Base-by-base conservation (phyloP, 441 rosid species). In the Pelargonium australe region DNA sequence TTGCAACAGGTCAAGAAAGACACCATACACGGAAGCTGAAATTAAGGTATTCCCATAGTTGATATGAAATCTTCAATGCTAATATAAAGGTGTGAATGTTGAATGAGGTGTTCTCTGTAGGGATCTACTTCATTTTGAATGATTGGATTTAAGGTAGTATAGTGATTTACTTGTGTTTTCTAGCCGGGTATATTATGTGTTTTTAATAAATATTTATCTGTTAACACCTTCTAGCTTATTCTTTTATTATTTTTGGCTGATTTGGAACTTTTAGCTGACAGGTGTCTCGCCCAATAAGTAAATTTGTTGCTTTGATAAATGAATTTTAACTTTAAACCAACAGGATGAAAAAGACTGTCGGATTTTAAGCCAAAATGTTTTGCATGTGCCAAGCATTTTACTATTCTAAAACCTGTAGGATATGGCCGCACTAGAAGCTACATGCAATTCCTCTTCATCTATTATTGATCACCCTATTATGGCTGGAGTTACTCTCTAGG, bases 11-110 rank as follows among this genome's bases (percentile, higher is more conserved):
- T 84, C 79, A 31, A 80, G 99, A 70, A 72, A 66, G 72, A 73
- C 83, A 66, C 92, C 97, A 45, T 94, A 88, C 73, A 83, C 96
- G 17, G 97, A 91, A 80, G 89, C 87, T 68, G 99, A 94, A 83
- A 88, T 94, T 76, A 94, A 91, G 99, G 97, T 91, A 87, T 49
- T n/a, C 5, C 43, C 25, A 12, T 40, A 7, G 49, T 65, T 2
- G 37, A 3, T 49, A 63, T 68, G 51, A 49, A 55, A 10, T 57
- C 55, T 55, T 70, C 58, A 2, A 17, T 0, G 28, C 20, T 17
- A 34, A 47, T 66, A 9, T 68, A 25, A 28, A 41, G 37, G 45
- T 12, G 16, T 70, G 58, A 45, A 65, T 17, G 44, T 37, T 57
- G 25, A 23, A 11, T 44, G 63, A 53, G 34, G 13, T 17, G 67